Evolutionary conservation across 192 early-diverging fungal genomes (phyloP).

Genomic region (Allomyces macrogynus): DNA sequence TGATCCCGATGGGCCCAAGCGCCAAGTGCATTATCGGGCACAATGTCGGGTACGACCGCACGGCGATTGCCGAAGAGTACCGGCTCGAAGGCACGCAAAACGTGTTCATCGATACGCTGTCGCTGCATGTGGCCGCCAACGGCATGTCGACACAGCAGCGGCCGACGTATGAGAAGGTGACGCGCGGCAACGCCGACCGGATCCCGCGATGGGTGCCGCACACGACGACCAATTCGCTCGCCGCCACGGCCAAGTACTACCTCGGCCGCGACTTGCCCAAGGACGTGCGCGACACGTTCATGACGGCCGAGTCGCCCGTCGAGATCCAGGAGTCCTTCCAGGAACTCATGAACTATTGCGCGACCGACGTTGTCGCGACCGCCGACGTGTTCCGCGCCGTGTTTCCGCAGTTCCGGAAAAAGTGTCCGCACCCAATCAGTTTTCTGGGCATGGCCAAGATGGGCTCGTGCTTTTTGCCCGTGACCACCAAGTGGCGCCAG

Average conservation of each 20-base stretch:
- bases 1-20: conserved; percentile 47
- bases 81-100: conserved; percentile 24
- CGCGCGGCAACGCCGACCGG: not conserved
- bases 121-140: conserved; percentile 67
- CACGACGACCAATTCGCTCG: conserved; percentile 52
- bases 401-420: conserved; percentile 44
- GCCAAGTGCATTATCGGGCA: conserved; percentile 56
- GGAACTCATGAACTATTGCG: conserved; percentile 59
- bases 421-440: conserved; percentile 86
- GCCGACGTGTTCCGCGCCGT: conserved; percentile 45
- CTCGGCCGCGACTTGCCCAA: conserved; percentile 49
- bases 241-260: conserved; percentile 61
- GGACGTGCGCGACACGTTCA: conserved; percentile 29
- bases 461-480: conserved; percentile 65
- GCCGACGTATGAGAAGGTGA: conserved; percentile 16
- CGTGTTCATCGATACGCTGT: conserved; percentile 80
- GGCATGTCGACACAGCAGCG: conserved; percentile 83
- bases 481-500: conserved; percentile 54
- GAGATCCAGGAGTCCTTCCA: conserved; percentile 40
- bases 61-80: conserved; percentile 75
- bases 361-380: conserved; percentile 63
- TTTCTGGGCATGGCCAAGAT: conserved; percentile 81
- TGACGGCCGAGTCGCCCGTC: conserved; percentile 32
- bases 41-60: conserved; percentile 81
- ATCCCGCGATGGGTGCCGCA: conserved; percentile 25